Percentiles rank a stretch among this genome's conserved stretches.
These are phyloP conservation scores for Salmacisia buchloeana DNA, from an alignment of 1,284 basidiomycete species.

Conservation along the genomic window DNA sequence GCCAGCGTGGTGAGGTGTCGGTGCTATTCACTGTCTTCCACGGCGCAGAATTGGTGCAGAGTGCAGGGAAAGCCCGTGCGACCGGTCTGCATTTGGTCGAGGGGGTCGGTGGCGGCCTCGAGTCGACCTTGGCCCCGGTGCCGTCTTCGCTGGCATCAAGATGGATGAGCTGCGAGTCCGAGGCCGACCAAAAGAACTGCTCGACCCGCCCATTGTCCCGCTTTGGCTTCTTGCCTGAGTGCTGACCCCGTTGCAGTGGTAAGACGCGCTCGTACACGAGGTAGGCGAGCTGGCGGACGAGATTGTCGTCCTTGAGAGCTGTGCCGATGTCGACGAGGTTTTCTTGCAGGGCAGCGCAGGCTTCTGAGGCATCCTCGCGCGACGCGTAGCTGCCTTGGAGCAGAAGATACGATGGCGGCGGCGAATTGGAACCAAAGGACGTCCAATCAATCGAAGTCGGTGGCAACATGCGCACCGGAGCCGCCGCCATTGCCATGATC, in stretches of 20 bases:
- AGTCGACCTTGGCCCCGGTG: not conserved
- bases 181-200: not conserved
- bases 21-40: not conserved
- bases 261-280: not conserved
- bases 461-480: not conserved
- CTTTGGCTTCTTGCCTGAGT: not conserved
- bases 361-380: not conserved
- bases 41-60: constrained; percentile 5
- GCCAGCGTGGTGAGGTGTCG: not conserved
- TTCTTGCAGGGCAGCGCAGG: not conserved
- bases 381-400: not conserved
- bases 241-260: not conserved
- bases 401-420: not conserved
- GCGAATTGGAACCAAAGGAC: not conserved
- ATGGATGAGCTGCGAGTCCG: not conserved
- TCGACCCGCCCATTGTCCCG: not conserved
- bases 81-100: not conserved
- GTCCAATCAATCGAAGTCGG: not conserved
- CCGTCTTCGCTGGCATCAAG: not conserved
- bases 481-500: not conserved
- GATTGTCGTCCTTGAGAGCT: not conserved
- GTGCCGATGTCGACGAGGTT: not conserved
- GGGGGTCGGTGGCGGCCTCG: not conserved
- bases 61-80: not conserved
- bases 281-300: not conserved